Percentiles rank a stretch among this genome's conserved stretches.
These are phyloP conservation scores for Talaromyces sp. DNA, from an alignment of 2,329 filamentous ascomycete species.

Conservation along the genomic window DNA sequence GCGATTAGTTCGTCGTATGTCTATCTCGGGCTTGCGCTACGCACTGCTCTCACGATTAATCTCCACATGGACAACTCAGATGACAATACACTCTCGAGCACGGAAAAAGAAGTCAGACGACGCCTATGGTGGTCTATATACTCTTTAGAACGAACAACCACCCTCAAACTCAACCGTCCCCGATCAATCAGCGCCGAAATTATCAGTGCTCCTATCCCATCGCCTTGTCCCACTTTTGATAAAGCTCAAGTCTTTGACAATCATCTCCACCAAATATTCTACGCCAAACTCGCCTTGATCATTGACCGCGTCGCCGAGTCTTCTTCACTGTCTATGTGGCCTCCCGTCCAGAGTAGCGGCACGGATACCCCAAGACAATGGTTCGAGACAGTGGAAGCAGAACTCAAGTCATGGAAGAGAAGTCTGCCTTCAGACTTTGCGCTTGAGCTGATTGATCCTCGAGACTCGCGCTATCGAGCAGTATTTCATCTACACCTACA, in stretches of 20 bases:
- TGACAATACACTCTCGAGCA: conserved; percentile 23
- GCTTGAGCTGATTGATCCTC: conserved; percentile 28
- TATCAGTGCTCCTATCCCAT: not conserved
- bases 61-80: conserved; percentile 35
- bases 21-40: conserved; percentile 47
- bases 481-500: conserved; percentile 38
- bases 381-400: conserved; percentile 19
- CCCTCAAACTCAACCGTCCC: conserved; percentile 13
- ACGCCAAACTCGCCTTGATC: conserved; percentile 29
- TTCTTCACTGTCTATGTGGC: not conserved
- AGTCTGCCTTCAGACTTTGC: conserved; percentile 28
- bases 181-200: not conserved
- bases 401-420: conserved; percentile 33
- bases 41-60: conserved; percentile 53
- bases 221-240: conserved; percentile 23
- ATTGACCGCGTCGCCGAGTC: conserved; percentile 30
- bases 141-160: conserved; percentile 20
- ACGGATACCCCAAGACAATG: conserved; percentile 12
- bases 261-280: conserved; percentile 32
- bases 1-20: conserved; percentile 34
- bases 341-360: not conserved
- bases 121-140: conserved; percentile 2
- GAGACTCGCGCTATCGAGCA: conserved; percentile 30
- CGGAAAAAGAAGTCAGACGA: conserved; percentile 17
- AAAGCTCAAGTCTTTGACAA: conserved; percentile 32